phyloP scores from a whole-genome alignment of 768 basidiomycete species.

The Hebeloma cylindrosporum region DNA sequence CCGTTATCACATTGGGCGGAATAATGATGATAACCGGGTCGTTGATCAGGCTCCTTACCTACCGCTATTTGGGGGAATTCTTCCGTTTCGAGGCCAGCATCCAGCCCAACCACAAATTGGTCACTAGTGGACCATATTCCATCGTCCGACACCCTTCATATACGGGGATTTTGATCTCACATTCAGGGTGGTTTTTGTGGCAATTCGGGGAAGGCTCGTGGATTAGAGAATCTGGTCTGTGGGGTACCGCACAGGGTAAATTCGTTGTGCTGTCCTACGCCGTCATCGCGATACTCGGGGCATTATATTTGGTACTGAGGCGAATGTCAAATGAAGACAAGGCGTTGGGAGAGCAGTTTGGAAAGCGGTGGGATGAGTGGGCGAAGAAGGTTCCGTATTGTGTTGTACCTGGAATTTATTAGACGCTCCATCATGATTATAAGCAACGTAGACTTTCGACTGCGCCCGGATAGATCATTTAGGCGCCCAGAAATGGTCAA shows the following conservation, averaged over 20 bases:
- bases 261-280: slow-evolving; percentile 22
- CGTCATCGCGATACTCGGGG: slow-evolving; percentile 25
- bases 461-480: no score
- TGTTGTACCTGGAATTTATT: slow-evolving; percentile 25
- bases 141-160: slow-evolving; percentile 47
- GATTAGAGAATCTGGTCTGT: slow-evolving; percentile 40
- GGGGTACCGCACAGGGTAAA: slow-evolving; percentile 31
- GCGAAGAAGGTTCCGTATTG: slow-evolving; percentile 5
- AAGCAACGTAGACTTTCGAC: no score
- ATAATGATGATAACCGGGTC: slow-evolving; percentile 12
- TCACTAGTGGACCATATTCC: slow-evolving; percentile 44
- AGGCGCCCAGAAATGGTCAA: no score
- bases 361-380: slow-evolving; percentile 11
- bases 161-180: slow-evolving; percentile 36
- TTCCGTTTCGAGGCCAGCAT: slow-evolving; percentile 47
- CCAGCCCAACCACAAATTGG: no score
- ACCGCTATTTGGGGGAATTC: slow-evolving; percentile 17
- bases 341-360: slow-evolving; percentile 10
- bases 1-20: slow-evolving; percentile 5
- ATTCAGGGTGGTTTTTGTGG: slow-evolving; percentile 28
- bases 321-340: slow-evolving; percentile 11
- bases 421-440: no score
- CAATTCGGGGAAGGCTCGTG: slow-evolving; percentile 39
- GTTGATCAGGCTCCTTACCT: slow-evolving; percentile 9
- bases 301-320: slow-evolving; percentile 1